Base-by-base conservation (phyloP, 306 rosid species). In the Adenanthera pavonina region DNA sequence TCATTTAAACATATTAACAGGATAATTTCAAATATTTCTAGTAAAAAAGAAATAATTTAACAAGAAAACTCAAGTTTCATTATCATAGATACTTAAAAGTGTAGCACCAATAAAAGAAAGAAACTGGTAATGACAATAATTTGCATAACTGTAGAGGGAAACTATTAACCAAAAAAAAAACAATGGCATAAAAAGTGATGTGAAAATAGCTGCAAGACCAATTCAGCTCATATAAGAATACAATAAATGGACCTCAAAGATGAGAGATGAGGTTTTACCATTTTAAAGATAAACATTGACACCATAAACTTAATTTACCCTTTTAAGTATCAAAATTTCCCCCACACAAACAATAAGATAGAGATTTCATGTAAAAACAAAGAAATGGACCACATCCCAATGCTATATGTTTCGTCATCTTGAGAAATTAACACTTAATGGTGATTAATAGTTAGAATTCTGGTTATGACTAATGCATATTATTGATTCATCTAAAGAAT, bases 351-450 rank as follows among this genome's bases (percentile, higher is more conserved):
- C 30, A 40, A 67, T 25, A 38, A 44, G n/a, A 48, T 9, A 78
- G 64, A 82, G 33, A 82, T 74, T 33, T 53, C 66, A 8, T 67
- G 64, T 51, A 79, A 70, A 78, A 81, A 64, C 68, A 72, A 80
- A 77, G 53, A 13, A 74, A 20, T 35, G 56, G 46, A 44, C 8
- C 43, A 33, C 43, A 61, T 61, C 78, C 47, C 41, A 17, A 17
- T 69, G 40, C 40, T 62, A 59, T 16, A 38, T 7, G 68, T 10
- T 60, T 30, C 57, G 69, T 15, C 68, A 75, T 56, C 11, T 72
- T 19, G 8, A 19, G 67, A 10, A 54, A 33, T 48, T 17, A 34
- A 68, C 56, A 2, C 17, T 72, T 40, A 51, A 74, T 30, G n/a
- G 20, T 53, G 69, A 84, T 62, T 76, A 48, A 69, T 73, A 38